Evolutionary conservation across 2,329 filamentous ascomycete species (phyloP).

Genomic region (Daldinia sp.): DNA sequence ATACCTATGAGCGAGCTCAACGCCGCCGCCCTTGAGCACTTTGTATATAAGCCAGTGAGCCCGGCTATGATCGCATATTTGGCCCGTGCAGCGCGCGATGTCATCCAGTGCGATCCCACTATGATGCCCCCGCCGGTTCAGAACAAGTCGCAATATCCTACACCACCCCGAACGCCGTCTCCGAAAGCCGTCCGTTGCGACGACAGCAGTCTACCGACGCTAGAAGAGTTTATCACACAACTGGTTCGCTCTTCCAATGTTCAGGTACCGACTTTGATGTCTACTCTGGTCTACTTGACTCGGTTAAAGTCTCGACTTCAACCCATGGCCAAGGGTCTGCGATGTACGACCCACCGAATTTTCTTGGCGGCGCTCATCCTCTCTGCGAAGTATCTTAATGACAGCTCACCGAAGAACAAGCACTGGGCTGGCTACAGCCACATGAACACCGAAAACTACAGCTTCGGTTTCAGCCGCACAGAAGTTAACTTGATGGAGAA

Average conservation of each 20-base stretch:
- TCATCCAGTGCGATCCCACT: conserved; percentile 81
- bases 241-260: conserved; percentile 94
- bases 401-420: conserved; percentile 99
- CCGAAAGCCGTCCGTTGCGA: conserved; percentile 60
- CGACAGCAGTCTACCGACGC: conserved; percentile 74
- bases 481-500: conserved; percentile 99
- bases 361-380: conserved; percentile 89
- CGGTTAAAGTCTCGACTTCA: conserved; percentile 87
- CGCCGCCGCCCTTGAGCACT: conserved; percentile 80
- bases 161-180: conserved; percentile 64
- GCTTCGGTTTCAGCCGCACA: conserved; percentile 91
- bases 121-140: conserved; percentile 63
- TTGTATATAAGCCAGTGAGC: conserved; percentile 81
- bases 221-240: conserved; percentile 92
- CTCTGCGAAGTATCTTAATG: conserved; percentile 97
- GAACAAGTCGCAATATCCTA: conserved; percentile 56
- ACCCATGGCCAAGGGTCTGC: conserved; percentile 94
- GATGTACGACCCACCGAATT: conserved; percentile 97
- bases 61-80: conserved; percentile 83
- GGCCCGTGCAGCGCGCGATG: conserved; percentile 77
- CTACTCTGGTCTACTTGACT: conserved; percentile 91
- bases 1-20: conserved; percentile 71
- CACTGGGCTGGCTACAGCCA: conserved; percentile 97
- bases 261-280: conserved; percentile 97
- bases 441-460: conserved; percentile 72